Base-by-base conservation (phyloP, 257 asterid species). In the Verbascum thapsus region DNA sequence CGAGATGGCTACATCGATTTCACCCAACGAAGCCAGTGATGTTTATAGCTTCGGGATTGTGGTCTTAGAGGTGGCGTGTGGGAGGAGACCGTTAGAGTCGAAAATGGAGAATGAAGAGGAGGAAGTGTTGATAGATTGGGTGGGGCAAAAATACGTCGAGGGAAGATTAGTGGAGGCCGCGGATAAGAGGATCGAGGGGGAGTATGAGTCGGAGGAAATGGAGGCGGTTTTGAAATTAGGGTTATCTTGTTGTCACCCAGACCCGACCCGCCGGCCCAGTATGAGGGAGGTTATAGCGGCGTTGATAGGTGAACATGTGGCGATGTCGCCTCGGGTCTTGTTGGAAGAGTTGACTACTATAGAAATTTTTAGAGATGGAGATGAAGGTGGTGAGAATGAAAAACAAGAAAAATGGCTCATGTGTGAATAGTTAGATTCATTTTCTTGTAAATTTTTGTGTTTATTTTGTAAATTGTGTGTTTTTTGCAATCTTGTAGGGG, bases 11-110 rank as follows among this genome's bases (percentile, higher is more conserved):
- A 88, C 88, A 5, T 41, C 74, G 78, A 92, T 94, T 20, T 16
- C 81, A 7, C 96, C 95, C 0, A 88, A 87, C 3, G 77, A 80
- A 1, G 86, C 94, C 42, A 86, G 88, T 7, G 96, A 88, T 60
- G 90, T 88, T 22, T 88, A 84, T 34, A 86, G 96, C 64, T 88
- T 86, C 49, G 96, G 95, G 18, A 83, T 86, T 3, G 88, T 84
- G 67, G 77, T 88, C 10, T 65, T 88, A 82, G 95, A 88, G 69
- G 96, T 88, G 74, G 92, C 78, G 0, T 88, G 94, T 23, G 94
- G 96, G 56, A 73, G 96, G 40, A 80, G 75, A 70, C 95, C 96
- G 0, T 49, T 88, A 48, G 83, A 77, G 72, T 35, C 73, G 0
- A 16, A 66, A 4, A 74, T 72, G 18, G 85, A 51, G 57, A 67